These are phyloP conservation scores for Camillea tinctor DNA, from an alignment of 2,329 filamentous ascomycete genomes.

Conservation along the genomic window DNA sequence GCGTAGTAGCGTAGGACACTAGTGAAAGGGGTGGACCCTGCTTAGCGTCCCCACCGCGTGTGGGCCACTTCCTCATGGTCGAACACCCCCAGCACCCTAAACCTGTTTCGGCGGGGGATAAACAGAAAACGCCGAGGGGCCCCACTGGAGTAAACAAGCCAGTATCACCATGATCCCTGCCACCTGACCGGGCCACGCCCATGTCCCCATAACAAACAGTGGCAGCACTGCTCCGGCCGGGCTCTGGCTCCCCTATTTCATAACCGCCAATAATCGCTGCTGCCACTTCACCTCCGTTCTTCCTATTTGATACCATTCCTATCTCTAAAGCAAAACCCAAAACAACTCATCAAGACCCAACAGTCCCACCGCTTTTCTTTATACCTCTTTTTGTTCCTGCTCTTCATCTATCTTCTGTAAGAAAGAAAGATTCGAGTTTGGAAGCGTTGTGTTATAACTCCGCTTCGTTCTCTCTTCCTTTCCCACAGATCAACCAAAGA, in stretches of 20 bases:
- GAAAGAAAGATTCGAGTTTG: slow-evolving; percentile 36
- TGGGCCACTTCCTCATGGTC: background rate
- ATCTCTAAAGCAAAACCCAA: slow-evolving; percentile 18
- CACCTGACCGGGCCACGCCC: slow-evolving; percentile 14
- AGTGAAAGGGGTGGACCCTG: background rate
- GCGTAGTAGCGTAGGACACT: background rate
- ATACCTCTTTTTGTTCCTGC: slow-evolving; percentile 50
- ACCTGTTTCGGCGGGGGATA: slow-evolving; percentile 24
- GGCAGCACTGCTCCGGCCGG: slow-evolving; percentile 18
- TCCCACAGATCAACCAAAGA: slow-evolving; percentile 48
- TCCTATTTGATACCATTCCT: slow-evolving; percentile 27
- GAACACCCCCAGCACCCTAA: slow-evolving; percentile 18
- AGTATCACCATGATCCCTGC: slow-evolving; percentile 26
- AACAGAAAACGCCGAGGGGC: slow-evolving; percentile 20
- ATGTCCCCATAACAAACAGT: slow-evolving; percentile 21
- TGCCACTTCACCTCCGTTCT: slow-evolving; percentile 33
- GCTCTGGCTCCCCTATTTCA: slow-evolving; percentile 29
- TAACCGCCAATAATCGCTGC: slow-evolving; percentile 31
- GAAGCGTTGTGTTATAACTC: slow-evolving; percentile 33
- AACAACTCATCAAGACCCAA: slow-evolving; percentile 31
- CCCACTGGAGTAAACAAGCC: slow-evolving; percentile 31
- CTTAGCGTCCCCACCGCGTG: background rate
- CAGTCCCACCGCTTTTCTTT: slow-evolving; percentile 35
- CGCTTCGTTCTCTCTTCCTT: slow-evolving; percentile 40
- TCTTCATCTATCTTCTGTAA: slow-evolving; percentile 28